Evolutionary conservation across 2,329 filamentous ascomycete genomes (phyloP), one percentile per base, ranked within the genome.

Genomic region (Phyllosticta capitalensis): DNA sequence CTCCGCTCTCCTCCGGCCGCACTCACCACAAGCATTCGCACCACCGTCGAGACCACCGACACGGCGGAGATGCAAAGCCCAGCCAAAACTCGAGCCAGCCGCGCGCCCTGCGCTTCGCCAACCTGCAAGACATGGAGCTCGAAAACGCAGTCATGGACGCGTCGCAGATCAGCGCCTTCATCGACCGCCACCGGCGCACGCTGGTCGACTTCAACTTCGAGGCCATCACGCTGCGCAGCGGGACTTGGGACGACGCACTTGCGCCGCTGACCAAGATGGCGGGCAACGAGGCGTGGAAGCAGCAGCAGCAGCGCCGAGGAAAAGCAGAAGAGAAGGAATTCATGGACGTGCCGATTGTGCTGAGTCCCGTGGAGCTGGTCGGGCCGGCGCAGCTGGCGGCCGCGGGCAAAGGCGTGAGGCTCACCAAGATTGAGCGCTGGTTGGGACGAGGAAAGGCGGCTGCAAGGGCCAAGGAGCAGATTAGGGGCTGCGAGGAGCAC

Each of bases 171-270:
- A 81, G 83, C 51, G 78, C 79, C 14, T 83, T 95, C 63, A 85
- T 94, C 61, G 74, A 78, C 55, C 75, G 78, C 12, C 89, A 95
- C 73, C 81, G 83, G 28, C 76, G 78, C 59, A 86, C 84, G 0
- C 82, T 95, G 52, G 80, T 82, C 63, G 87, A 92, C 68, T 90
- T 92, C 68, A 86, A 90, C 69, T 90, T 95, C 71, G 85, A 91
- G 68, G 85, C 89, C 63, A 85, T 92, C 19, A 78, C 81, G 28
- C 80, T 95, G 51, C 79, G 84, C 55, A 80, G 82, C 62, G 90
- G 88, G 26, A 86, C 79, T 60, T 95, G 90, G 90, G 87, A 94
- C 61, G 86, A 91, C 28, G 90, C 89, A 0, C 80, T 95, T n/a
- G 83, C 84, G 48, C 87, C 88, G 1, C 75, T 95, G 60, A 83